Evolutionary conservation across 331 rosid species (phyloP).

Genomic region (Erythrophleum ivorense): DNA sequence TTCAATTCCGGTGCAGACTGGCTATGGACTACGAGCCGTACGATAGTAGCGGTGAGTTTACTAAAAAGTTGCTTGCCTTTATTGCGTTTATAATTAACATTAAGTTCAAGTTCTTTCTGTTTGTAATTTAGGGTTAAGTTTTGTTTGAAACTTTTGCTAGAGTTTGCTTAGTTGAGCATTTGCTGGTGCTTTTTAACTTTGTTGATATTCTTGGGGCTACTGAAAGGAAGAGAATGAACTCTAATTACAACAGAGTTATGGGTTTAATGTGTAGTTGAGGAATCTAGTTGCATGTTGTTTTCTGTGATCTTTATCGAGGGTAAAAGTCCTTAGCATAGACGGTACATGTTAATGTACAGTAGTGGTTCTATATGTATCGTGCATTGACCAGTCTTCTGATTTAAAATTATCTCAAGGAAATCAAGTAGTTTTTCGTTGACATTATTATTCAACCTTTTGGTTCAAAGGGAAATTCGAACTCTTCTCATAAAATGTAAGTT

Average conservation of each 20-base stretch:
- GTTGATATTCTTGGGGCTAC: background rate
- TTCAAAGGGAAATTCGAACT: background rate
- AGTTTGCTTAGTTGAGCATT: background rate
- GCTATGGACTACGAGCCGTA: constrained; percentile 97
- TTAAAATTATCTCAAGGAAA: background rate
- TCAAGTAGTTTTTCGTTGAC: background rate
- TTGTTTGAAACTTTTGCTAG: constrained; percentile 11
- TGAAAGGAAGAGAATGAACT: background rate
- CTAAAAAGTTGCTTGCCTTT: constrained; percentile 32
- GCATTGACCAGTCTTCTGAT: background rate
- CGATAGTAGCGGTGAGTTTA: constrained; percentile 87
- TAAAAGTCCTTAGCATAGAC: background rate
- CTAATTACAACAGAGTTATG: constrained; percentile 9
- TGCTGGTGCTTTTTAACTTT: background rate
- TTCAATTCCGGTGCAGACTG: constrained; percentile 49
- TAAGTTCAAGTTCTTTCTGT: constrained; percentile 11
- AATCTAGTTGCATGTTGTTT: background rate
- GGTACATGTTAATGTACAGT: background rate
- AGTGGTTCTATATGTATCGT: too few relatives aligned
- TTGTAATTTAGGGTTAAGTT: constrained; percentile 38
- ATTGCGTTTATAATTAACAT: background rate
- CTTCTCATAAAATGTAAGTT: background rate
- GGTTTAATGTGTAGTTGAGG: background rate
- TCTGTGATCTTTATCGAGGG: background rate
- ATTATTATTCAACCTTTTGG: background rate